Base-by-base conservation (phyloP, 2,329 filamentous ascomycete genomes). In the Curvularia hawaiiensis region DNA sequence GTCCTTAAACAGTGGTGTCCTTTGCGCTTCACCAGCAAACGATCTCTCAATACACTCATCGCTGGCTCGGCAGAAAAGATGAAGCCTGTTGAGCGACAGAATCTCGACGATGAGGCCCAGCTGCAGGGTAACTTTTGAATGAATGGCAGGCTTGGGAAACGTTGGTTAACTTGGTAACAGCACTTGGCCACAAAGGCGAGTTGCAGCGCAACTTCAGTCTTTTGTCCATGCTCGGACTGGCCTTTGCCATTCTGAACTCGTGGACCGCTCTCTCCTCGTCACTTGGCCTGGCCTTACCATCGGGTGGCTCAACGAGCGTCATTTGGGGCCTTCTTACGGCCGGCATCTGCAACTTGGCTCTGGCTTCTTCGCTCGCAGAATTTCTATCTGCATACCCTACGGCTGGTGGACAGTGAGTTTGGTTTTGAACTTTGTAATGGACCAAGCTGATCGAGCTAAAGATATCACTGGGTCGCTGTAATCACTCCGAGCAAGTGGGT, bases 401-500 rank as follows among this genome's bases (percentile, higher is more conserved):
- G 9, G 76, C 77, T 18, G 75, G 75, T 9, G 70, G 70, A 57
- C 69, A 73, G 68, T 73, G 54, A 58, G 70, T 62, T 5, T 22
- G 16, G 2, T 39, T 18, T 10, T 16, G 22, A 4, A 18, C 20
- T 44, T 44, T 11, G 4, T 24, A 16, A 8, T 20, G 8, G 35
- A 41, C 11, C 11, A 26, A 16, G 84, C 54, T 64, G n/a, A 88
- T 73, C 51, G 4, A 57, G 35, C 24, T 11, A 14, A 43, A 72
- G 70, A 45, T 91, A 91, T 63, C 87, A 91, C 70, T 91, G 88
- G 89, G 89, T 88, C 3, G 87, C 88, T 53, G 80, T 85, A 50
- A 78, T 91, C 60, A 82, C 84, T 31, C 88, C 86, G 80, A 80
- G 82, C 57, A 77, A 75, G 54, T 88, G 82, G 80, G 83, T 85